Conservation (phyloP, 176 grass and related monocot genomes). For the Bolboschoenus planiculmis region DNA sequence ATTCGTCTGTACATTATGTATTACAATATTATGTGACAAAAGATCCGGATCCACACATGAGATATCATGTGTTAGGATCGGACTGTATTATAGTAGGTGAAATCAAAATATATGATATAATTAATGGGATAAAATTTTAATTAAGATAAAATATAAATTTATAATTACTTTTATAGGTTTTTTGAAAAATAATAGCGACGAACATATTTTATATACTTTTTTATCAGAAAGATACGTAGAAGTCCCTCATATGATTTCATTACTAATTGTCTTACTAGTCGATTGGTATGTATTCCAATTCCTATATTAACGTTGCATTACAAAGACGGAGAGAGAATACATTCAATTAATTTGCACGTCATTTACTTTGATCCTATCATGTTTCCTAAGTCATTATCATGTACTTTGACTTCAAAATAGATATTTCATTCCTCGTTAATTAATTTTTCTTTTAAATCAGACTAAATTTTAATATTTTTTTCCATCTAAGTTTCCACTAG, state of each 20-base stretch:
- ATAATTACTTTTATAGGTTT: too few relatives aligned
- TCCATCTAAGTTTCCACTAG: neutral
- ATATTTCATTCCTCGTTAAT: neutral
- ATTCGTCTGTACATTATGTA: too few relatives aligned
- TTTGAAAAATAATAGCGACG: too few relatives aligned
- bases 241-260: too few relatives aligned
- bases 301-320: neutral
- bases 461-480: neutral
- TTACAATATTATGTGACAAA: too few relatives aligned
- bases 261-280: too few relatives aligned
- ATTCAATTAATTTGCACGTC: neutral
- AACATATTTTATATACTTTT: too few relatives aligned
- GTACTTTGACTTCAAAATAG: neutral
- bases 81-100: neutral
- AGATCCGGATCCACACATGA: neutral
- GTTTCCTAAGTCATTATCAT: neutral
- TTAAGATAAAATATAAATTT: too few relatives aligned
- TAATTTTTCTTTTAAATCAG: neutral
- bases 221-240: too few relatives aligned
- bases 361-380: neutral
- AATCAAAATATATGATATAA: too few relatives aligned
- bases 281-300: too few relatives aligned
- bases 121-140: too few relatives aligned
- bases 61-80: neutral
- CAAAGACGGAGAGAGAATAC: neutral